These are phyloP conservation scores for Colletotrichum tofieldiae DNA, from an alignment of 2,329 filamentous ascomycete genomes.

Conservation along the genomic window DNA sequence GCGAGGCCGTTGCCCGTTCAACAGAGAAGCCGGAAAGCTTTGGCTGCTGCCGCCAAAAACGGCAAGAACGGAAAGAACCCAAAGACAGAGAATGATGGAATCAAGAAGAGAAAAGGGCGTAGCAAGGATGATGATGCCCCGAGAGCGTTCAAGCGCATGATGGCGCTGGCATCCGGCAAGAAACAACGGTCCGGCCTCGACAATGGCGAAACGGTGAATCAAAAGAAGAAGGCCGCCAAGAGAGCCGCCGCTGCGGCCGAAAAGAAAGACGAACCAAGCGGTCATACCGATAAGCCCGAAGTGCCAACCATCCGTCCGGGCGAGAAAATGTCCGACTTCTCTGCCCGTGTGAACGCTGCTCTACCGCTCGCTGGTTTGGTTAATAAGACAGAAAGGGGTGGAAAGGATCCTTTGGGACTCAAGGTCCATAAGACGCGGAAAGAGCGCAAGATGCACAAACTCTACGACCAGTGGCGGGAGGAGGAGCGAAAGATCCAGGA, in stretches of 20 bases:
- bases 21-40: slow-evolving; percentile 42
- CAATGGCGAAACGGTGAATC: slow-evolving; percentile 67
- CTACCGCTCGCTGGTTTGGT: slow-evolving; percentile 82
- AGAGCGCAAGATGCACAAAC: slow-evolving; percentile 85
- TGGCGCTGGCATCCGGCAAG: slow-evolving; percentile 80
- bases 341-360: slow-evolving; percentile 85
- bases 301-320: slow-evolving; percentile 84
- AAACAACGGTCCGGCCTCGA: slow-evolving; percentile 77
- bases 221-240: slow-evolving; percentile 50
- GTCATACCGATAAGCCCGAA: slow-evolving; percentile 49
- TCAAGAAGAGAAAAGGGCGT: slow-evolving; percentile 63
- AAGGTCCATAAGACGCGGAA: slow-evolving; percentile 84
- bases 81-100: slow-evolving; percentile 49
- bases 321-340: slow-evolving; percentile 87
- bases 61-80: slow-evolving; percentile 47
- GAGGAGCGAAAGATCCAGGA: slow-evolving; percentile 76
- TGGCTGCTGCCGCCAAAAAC: slow-evolving; percentile 14
- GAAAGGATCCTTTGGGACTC: slow-evolving; percentile 75
- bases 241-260: slow-evolving; percentile 46
- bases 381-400: slow-evolving; percentile 72
- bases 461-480: slow-evolving; percentile 84
- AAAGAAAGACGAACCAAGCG: slow-evolving; percentile 18
- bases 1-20: slow-evolving; percentile 67
- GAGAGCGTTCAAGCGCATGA: slow-evolving; percentile 87
- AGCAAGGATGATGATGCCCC: slow-evolving; percentile 82